These are phyloP conservation scores for Apiospora arundinis DNA, from an alignment of 2,329 filamentous ascomycete species.

Conservation along the genomic window DNA sequence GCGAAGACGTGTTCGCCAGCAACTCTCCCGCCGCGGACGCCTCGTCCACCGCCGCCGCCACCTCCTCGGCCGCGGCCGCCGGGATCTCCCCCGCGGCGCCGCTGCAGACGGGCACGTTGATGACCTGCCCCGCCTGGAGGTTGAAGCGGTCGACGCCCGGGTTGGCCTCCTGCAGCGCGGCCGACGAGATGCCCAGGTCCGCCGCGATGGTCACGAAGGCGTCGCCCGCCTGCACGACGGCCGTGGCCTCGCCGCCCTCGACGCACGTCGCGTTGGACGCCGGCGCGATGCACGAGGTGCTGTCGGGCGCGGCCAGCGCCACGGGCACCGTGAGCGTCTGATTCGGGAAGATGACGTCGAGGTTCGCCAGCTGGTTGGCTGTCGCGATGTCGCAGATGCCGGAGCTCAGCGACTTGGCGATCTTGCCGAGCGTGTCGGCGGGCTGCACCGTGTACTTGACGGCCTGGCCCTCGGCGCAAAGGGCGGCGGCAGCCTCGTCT, in stretches of 20 bases:
- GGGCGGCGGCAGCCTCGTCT: background rate
- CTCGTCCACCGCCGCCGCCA: background rate
- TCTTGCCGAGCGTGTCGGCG: background rate
- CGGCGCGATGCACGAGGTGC: background rate
- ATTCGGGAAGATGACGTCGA: slow-evolving; percentile 18
- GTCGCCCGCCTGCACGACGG: background rate
- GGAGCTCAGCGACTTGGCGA: slow-evolving; percentile 10
- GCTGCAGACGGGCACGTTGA: slow-evolving; percentile 16
- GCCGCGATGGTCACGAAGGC: background rate
- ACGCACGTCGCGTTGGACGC: slow-evolving; percentile 3
- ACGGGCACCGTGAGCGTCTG: slow-evolving; percentile 11
- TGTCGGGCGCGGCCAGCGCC: background rate
- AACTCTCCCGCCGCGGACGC: background rate
- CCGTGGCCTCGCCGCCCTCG: background rate
- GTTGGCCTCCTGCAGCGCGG: background rate
- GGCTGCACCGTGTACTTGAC: slow-evolving; percentile 14
- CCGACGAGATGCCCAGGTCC: background rate
- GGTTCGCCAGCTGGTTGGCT: background rate
- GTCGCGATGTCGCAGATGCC: slow-evolving; percentile 13
- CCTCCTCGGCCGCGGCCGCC: background rate
- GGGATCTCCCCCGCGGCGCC: background rate
- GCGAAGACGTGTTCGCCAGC: slow-evolving; percentile 1
- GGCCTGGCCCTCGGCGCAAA: slow-evolving; percentile 2
- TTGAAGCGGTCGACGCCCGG: slow-evolving; percentile 2
- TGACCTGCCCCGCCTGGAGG: background rate